phyloP scores from a whole-genome alignment of 257 asterid genomes.

The Mentha longifolia region DNA sequence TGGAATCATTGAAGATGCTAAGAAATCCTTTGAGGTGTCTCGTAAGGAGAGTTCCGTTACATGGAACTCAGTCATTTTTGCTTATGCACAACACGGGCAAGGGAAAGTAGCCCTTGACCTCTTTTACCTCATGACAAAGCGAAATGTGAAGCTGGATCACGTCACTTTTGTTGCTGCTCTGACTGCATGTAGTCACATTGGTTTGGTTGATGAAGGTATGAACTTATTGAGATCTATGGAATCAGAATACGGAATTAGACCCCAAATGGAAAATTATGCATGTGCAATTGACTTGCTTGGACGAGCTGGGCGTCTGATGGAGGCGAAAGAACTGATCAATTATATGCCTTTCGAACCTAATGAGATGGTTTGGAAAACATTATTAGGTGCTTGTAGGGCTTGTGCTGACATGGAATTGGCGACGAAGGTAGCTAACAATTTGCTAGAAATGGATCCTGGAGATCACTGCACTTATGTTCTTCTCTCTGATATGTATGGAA shows the following conservation, averaged over 20 bases:
- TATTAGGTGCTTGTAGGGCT: conserved; percentile 75
- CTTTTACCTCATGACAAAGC: conserved; percentile 55
- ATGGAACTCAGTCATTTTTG: conserved; percentile 88
- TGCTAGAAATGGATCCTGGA: conserved; percentile 73
- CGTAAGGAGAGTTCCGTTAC: conserved; percentile 60
- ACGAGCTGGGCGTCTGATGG: conserved; percentile 67
- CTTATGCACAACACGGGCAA: conserved; percentile 86
- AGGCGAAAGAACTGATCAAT: conserved; percentile 64
- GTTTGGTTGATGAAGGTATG: conserved; percentile 77
- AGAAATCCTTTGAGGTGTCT: conserved; percentile 67
- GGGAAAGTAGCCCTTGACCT: conserved; percentile 70
- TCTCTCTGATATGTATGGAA: conserved; percentile 81
- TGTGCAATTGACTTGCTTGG: conserved; percentile 89
- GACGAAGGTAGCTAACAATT: conserved; percentile 52
- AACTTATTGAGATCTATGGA: conserved; percentile 63
- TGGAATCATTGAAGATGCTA: conserved; percentile 75
- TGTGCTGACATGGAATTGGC: conserved; percentile 85
- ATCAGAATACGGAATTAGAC: conserved; percentile 54
- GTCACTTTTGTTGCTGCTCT: conserved; percentile 83
- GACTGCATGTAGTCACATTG: conserved; percentile 90
- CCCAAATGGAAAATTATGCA: conserved; percentile 86
- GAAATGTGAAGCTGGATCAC: conserved; percentile 68
- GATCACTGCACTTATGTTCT: conserved; percentile 84
- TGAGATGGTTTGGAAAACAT: conserved; percentile 81
- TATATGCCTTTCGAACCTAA: conserved; percentile 79